These are phyloP conservation scores for Suillus cothurnatus DNA, from an alignment of 768 basidiomycete species.

Conservation along the genomic window DNA sequence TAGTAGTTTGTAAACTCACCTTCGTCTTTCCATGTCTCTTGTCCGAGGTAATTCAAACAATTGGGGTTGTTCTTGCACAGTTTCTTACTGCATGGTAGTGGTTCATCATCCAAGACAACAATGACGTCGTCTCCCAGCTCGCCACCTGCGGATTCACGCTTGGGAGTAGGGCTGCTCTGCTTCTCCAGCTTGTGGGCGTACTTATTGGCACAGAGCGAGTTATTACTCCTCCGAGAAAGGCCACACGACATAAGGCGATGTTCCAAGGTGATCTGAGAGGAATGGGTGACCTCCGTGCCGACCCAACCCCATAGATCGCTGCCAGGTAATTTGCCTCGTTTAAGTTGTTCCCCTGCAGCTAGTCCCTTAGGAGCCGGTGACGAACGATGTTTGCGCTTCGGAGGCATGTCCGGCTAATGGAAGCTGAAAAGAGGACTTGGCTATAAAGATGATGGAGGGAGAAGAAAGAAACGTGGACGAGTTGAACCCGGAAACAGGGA, in stretches of 20 bases:
- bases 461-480: constrained; percentile 7
- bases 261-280: constrained; percentile 63
- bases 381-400: constrained; percentile 59
- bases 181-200: constrained; percentile 36
- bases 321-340: constrained; percentile 53
- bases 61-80: constrained; percentile 76
- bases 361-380: constrained; percentile 53
- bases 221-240: constrained; percentile 51
- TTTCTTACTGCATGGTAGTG: constrained; percentile 56
- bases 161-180: constrained; percentile 15
- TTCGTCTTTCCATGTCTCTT: constrained; percentile 77
- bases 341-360: constrained; percentile 62
- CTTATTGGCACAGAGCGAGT: constrained; percentile 62
- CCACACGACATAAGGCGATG: constrained; percentile 73
- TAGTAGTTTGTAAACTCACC: constrained; percentile 41
- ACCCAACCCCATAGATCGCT: constrained; percentile 80
- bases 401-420: constrained; percentile 42
- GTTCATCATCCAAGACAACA: constrained; percentile 70
- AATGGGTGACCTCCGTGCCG: constrained; percentile 57
- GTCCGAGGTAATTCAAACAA: constrained; percentile 88
- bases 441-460: background rate
- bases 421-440: background rate
- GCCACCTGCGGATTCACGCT: constrained; percentile 31
- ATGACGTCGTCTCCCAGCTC: constrained; percentile 66
- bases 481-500: constrained; percentile 5